A percentile compares a stretch with the other conserved stretches of the same genome.
phyloP scores from a whole-genome alignment of 2,329 filamentous ascomycete genomes.

The Onygenales sp. region DNA sequence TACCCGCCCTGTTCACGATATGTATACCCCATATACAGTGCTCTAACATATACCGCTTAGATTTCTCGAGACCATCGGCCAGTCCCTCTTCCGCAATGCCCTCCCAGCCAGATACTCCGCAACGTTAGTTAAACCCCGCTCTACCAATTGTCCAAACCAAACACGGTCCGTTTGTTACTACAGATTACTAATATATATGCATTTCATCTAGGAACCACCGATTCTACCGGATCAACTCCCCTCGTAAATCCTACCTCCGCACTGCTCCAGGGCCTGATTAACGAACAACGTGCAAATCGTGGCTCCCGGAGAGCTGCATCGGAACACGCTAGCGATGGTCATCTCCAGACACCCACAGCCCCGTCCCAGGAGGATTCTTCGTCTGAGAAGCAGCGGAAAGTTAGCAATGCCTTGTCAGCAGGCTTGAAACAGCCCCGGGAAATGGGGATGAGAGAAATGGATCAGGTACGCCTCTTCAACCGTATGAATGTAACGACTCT shows the following conservation, averaged over 20 bases:
- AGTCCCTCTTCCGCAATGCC: not conserved
- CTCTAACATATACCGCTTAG: not conserved
- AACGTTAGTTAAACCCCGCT: conserved; percentile 1
- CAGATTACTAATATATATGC: conserved; percentile 5
- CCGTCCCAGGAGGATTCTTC: conserved; percentile 23
- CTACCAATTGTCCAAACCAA: not conserved
- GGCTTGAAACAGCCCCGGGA: conserved; percentile 27
- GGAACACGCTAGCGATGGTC: conserved; percentile 18
- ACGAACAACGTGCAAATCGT: conserved; percentile 32
- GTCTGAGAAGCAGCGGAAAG: conserved; percentile 27
- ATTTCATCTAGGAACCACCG: conserved; percentile 19
- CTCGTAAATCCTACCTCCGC: conserved; percentile 31
- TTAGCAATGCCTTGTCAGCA: conserved; percentile 20
- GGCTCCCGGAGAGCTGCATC: conserved; percentile 15
- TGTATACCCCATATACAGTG: too few relatives aligned
- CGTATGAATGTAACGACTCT: not conserved
- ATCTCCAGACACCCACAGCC: conserved; percentile 12
- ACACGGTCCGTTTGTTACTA: not conserved
- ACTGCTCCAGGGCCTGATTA: conserved; percentile 31
- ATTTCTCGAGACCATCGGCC: not conserved
- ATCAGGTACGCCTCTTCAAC: conserved; percentile 23
- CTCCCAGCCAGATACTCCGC: not conserved
- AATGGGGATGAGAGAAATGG: conserved; percentile 35
- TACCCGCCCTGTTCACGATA: not conserved
- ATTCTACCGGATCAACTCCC: conserved; percentile 18